A percentile compares a stretch with the other conserved stretches of the same genome.
Conservation (phyloP, 257 asterid genomes). For the Solanum chmielewskii region DNA sequence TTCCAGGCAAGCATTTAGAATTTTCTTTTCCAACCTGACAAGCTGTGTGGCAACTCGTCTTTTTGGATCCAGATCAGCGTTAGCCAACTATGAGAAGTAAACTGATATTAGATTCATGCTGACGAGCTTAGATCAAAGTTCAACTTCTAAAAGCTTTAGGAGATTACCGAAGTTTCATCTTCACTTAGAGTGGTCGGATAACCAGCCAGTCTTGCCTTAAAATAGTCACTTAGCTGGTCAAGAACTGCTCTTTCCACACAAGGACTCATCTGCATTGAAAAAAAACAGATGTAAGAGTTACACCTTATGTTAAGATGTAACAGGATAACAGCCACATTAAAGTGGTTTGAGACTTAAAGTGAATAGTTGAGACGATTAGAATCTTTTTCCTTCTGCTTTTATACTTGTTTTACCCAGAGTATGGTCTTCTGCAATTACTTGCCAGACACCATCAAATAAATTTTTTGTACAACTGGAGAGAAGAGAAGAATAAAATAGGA, state of each 20-base stretch:
- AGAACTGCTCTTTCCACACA: constrained; percentile 93
- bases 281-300: background rate
- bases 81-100: constrained; percentile 47
- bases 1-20: constrained; percentile 63
- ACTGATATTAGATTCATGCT: background rate
- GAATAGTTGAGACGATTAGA: background rate
- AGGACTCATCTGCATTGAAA: constrained; percentile 57
- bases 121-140: background rate
- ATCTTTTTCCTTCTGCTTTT: background rate
- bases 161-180: constrained; percentile 72
- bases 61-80: constrained; percentile 56
- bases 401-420: background rate
- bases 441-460: background rate
- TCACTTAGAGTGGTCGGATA: constrained; percentile 77
- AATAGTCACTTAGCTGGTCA: constrained; percentile 80
- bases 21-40: constrained; percentile 77
- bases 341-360: background rate
- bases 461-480: background rate
- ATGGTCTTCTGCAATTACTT: background rate
- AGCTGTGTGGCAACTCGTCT: constrained; percentile 85
- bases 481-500: background rate
- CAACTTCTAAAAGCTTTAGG: background rate
- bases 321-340: background rate
- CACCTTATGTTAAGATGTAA: background rate
- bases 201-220: constrained; percentile 50